These are phyloP conservation scores for Ramaria sp. DNA, from an alignment of 768 basidiomycete species.

Conservation along the genomic window DNA sequence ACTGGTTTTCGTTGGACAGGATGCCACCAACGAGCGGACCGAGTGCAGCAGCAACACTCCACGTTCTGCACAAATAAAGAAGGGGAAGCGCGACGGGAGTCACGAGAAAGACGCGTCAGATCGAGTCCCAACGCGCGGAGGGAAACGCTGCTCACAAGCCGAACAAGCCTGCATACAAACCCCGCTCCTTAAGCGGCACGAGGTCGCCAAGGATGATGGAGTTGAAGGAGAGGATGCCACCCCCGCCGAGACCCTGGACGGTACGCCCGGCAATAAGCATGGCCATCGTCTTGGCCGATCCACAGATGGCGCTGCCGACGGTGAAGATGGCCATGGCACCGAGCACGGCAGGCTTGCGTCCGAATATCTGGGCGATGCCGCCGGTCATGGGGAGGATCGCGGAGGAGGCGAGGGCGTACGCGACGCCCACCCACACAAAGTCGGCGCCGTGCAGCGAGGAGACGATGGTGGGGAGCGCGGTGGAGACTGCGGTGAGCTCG, in stretches of 20 bases:
- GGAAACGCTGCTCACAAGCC: slow-evolving; percentile 13
- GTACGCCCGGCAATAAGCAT: slow-evolving; percentile 29
- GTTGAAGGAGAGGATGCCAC: slow-evolving; percentile 17
- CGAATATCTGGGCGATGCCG: slow-evolving; percentile 23
- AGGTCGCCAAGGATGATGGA: slow-evolving; percentile 28
- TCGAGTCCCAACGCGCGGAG: neutral
- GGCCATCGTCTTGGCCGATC: slow-evolving; percentile 27
- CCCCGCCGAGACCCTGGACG: slow-evolving; percentile 25
- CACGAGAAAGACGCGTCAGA: neutral
- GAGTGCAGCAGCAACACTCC: slow-evolving; percentile 24
- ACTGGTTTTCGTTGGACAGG: slow-evolving; percentile 22
- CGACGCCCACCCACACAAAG: slow-evolving; percentile 21
- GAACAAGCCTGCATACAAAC: slow-evolving; percentile 20
- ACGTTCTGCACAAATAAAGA: slow-evolving; percentile 16
- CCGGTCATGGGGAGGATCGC: slow-evolving; percentile 25
- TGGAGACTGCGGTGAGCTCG: slow-evolving; percentile 19
- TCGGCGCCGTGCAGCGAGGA: slow-evolving; percentile 14
- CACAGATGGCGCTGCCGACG: slow-evolving; percentile 28
- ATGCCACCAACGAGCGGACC: slow-evolving; percentile 27
- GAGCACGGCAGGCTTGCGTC: slow-evolving; percentile 24
- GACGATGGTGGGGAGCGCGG: slow-evolving; percentile 17
- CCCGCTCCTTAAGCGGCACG: slow-evolving; percentile 27
- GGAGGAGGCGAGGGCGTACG: slow-evolving; percentile 25
- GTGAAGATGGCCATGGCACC: slow-evolving; percentile 22
- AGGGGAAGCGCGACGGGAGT: neutral